phyloP scores from a whole-genome alignment of 371 early-diverging fungal genomes.

The Paraphysoderma sedebokerense region DNA sequence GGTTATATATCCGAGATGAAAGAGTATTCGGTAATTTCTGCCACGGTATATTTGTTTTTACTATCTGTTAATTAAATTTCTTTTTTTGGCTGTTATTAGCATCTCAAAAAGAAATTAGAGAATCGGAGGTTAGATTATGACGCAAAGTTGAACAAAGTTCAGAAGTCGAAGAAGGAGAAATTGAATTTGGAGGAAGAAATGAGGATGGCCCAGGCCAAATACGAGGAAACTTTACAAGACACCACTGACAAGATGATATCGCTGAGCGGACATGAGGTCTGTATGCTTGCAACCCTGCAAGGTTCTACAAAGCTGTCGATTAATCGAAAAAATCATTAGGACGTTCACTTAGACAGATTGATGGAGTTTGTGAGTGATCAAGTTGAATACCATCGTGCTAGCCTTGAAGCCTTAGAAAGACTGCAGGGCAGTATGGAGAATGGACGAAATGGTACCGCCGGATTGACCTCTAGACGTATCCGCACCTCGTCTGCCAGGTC shows the following conservation, averaged over 20 bases:
- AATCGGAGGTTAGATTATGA: conserved; percentile 81
- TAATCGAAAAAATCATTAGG: not conserved
- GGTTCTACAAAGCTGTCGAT: not conserved
- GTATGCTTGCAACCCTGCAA: not conserved
- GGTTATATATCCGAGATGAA: conserved; percentile 33
- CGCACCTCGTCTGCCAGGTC: no score
- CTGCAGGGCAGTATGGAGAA: not conserved
- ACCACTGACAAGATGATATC: conserved; percentile 19
- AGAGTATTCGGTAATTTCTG: conserved; percentile 24
- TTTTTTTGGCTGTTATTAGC: conserved; percentile 10
- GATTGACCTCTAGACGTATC: no score
- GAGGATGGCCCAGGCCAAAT: conserved; percentile 70
- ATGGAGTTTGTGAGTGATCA: not conserved
- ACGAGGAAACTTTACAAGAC: conserved; percentile 55
- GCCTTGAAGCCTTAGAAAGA: not conserved
- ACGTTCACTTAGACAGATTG: not conserved
- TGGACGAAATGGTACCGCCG: no score
- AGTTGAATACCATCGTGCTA: not conserved
- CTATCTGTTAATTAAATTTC: conserved; percentile 3
- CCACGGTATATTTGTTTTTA: conserved; percentile 4
- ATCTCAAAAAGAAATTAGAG: conserved; percentile 64
- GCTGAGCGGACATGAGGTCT: conserved; percentile 17
- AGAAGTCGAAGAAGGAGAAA: conserved; percentile 76
- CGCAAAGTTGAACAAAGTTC: conserved; percentile 64
- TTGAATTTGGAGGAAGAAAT: conserved; percentile 79